Base-by-base conservation (phyloP, 2,329 filamentous ascomycete species). In the Microdochium bolleyi region DNA sequence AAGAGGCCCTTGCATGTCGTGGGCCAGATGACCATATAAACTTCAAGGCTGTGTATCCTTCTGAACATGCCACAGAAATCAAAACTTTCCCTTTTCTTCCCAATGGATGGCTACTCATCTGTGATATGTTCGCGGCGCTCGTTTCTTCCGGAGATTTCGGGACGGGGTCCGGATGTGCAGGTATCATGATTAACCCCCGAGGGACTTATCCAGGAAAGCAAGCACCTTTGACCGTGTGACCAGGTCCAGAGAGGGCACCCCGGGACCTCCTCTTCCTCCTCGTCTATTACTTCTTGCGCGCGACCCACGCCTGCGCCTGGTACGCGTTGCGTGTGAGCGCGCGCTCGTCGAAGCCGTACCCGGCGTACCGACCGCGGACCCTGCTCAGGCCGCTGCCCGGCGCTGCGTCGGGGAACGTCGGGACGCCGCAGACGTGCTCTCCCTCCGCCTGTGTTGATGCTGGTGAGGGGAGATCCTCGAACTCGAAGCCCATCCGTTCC, bases 291-390 rank as follows among this genome's bases (percentile, higher is more conserved):
- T 46, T 46, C 41, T 46, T 46, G 14, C 41, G n/a, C 19, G 75
- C 78, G 3, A 77, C 68, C 80, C 78, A 83, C 30, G 73, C 75
- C 60, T 82, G 78, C 24, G 77, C 78, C 51, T 72, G 66, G 55
- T 82, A 83, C 2, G 74, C 75, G 62, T 79, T 80, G 54, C 68
- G 73, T 0, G 71, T 77, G 61, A 83, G 58, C 0, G 76, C 76
- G 52, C 61, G 70, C 16, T 69, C 68, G 58, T 82, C 74, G 53
- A 78, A 79, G 1, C 73, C 74, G 60, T 83, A 83, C 14, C 73
- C 69, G 0, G 78, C 76, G 53, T 76, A 69, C 54, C 70, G 72
- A 4, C 75, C 70, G 51, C 75, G 64, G 0, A 78, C 68, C 38
- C 65, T 64, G 0, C 61, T 70, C 1, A 65, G 61, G 2, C 49